Evolutionary conservation across 2,329 filamentous ascomycete genomes (phyloP), one percentile per base, ranked within the genome.

Genomic region (Penicillium sp.): DNA sequence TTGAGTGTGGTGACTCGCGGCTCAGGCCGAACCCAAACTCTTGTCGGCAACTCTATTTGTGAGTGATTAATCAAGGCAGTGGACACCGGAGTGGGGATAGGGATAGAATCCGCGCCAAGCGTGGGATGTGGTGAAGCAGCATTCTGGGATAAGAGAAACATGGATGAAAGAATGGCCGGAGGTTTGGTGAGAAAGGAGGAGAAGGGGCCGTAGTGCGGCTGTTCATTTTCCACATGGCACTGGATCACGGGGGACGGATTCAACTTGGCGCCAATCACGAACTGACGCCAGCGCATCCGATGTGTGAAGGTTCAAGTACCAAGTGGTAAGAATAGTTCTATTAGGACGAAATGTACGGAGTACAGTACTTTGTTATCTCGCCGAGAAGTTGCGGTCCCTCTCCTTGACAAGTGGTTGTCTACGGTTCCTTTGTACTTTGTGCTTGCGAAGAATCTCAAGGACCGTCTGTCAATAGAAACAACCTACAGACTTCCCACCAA

Each of bases 11-110:
- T 55, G 55, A 53, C 37, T 63, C 63, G 61, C 65, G 66, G 63
- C 61, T 67, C 63, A 67, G 63, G 61, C 66, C 62, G 65, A 67
- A 62, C 54, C 54, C 57, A 65, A 68, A 65, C 62, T 55, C 40
- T 59, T 59, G 45, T 28, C 60, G 60, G 58, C 51, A 63, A 60
- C 55, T 53, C 43, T 61, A 43, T 51, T 52, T 11, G 35, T 43
- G 33, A 16, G n/a, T 13, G 46, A 51, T 52, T 38, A 37, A 52
- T 38, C 51, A 37, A 40, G 49, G 19, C n/a, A 22, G 28, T 33
- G 28, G 49, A 19, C 30, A 52, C 49, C 37, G 16, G n/a, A 33
- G 33, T 22, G 33, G 49, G 13, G 22, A 25, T 8, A 11, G 25
- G 40, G 19, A 22, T 3, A n/a, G 38, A 19, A 19, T 42, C 38